Evolutionary conservation across 2,329 filamentous ascomycete genomes (phyloP).

Genomic region (Aureobasidium vineae): DNA sequence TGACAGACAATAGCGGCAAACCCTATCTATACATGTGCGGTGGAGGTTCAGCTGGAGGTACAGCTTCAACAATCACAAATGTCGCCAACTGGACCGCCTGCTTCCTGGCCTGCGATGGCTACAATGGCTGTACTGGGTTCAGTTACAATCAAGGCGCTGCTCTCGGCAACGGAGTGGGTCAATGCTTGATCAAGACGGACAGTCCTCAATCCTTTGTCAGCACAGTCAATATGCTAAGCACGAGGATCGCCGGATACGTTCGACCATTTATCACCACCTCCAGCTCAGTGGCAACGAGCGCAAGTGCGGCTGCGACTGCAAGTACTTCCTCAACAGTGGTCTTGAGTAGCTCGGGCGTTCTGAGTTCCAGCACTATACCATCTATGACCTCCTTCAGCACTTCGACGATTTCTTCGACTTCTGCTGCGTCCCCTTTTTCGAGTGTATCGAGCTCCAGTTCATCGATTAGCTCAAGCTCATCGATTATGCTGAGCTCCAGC

Average conservation of each 20-base stretch:
- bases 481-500: neutral
- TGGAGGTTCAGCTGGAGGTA: slow-evolving; percentile 26
- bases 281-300: neutral
- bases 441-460: neutral
- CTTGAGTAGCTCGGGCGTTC: neutral
- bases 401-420: neutral
- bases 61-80: neutral
- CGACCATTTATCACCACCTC: slow-evolving; percentile 6
- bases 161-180: slow-evolving; percentile 30
- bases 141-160: slow-evolving; percentile 30
- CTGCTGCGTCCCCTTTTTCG: neutral
- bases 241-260: slow-evolving; percentile 25
- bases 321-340: neutral
- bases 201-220: slow-evolving; percentile 26
- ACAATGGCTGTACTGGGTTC: slow-evolving; percentile 31
- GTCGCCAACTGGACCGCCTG: slow-evolving; percentile 30
- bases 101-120: slow-evolving; percentile 31
- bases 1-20: slow-evolving; percentile 18
- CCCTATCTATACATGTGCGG: slow-evolving; percentile 29
- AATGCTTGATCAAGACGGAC: slow-evolving; percentile 28
- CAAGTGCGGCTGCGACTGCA: neutral
- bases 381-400: slow-evolving; percentile 14
- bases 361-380: neutral
- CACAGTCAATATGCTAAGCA: slow-evolving; percentile 26
- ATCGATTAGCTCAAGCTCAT: neutral